Base-by-base conservation (phyloP, 1,284 basidiomycete species). In the Cystobasidium sp. region DNA sequence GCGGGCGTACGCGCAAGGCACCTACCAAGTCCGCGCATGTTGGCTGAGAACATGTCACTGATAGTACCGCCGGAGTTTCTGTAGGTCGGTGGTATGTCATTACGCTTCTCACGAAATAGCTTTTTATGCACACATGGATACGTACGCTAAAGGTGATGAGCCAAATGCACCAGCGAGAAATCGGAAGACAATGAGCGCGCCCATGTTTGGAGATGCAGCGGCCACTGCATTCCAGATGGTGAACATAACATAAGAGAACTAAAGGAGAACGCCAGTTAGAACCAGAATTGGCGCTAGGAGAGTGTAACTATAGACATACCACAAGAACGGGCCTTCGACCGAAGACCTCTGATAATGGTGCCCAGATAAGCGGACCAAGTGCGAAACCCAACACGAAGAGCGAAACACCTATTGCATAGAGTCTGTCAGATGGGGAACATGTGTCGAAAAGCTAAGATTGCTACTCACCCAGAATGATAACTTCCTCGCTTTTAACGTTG, bases 151-250 rank as follows among this genome's bases (percentile, higher is more conserved):
- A 22, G 88, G 88, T 12, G 75, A 67, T n/a, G 87, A 86, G 20
- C 88, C 88, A 78, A 86, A 87, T 47, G 86, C 87, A 14, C 88
- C 88, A 10, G 87, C 87, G 10, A 89, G 80, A 59, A 91, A 82
- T 12, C 88, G 85, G 76, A 86, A 87, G 58, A 79, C 59, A 55
- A 91, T 84, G n/a, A 92, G 80, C 0, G 87, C 86, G 7, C 85
- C 82, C 43, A 87, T 83, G 79, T 88, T 89, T 43, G 85, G 84
- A 10, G 87, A 85, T 1, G 90, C 82, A 6, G 87, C 88, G 37
- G 88, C 87, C 58, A 87, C 88, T 14, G 91, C 81, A 78, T 90
- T 88, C 80, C 90, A 88, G 10, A 88, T 77, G 1, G 85, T 84
- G 80, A 89, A 90, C 0, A 87, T 81, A 4, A 85, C 83, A 76